phyloP scores from a whole-genome alignment of 768 basidiomycete genomes.

The Podaxis pistillaris region DNA sequence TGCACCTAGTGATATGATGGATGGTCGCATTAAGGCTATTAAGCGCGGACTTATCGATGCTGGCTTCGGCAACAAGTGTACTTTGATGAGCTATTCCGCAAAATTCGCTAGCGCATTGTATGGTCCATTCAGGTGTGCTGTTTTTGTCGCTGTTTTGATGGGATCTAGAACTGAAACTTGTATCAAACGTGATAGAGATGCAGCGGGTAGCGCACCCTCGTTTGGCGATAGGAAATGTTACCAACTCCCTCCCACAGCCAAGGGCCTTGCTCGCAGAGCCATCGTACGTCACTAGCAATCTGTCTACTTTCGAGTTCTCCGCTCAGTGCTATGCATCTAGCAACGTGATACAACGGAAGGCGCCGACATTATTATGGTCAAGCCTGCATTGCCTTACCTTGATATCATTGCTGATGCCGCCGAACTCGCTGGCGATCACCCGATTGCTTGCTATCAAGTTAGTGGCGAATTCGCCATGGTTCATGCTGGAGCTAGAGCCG shows the following conservation, averaged over 20 bases:
- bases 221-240: conserved; percentile 98
- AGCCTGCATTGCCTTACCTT: conserved; percentile 93
- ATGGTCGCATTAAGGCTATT: conserved; percentile 88
- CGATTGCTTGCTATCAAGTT: conserved; percentile 96
- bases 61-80: conserved; percentile 84
- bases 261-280: conserved; percentile 89
- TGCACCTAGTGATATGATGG: conserved; percentile 99
- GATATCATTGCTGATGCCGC: conserved; percentile 93
- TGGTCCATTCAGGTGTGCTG: conserved; percentile 86
- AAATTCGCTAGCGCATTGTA: conserved; percentile 96
- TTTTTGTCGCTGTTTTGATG: not conserved
- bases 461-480: conserved; percentile 99
- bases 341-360: conserved; percentile 87
- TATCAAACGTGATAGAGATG: conserved; percentile 60
- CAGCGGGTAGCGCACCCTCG: conserved; percentile 93
- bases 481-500: conserved; percentile 87
- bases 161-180: conserved; percentile 1
- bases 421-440: conserved; percentile 78
- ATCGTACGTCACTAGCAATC: conserved; percentile 58
- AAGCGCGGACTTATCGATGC: conserved; percentile 82
- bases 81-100: conserved; percentile 95
- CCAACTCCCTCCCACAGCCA: conserved; percentile 86
- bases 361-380: conserved; percentile 99
- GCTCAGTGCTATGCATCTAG: conserved; percentile 37
- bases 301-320: not conserved